These are phyloP conservation scores for Sisymbrium irio DNA, from an alignment of 345 rosid genomes.

Conservation along the genomic window DNA sequence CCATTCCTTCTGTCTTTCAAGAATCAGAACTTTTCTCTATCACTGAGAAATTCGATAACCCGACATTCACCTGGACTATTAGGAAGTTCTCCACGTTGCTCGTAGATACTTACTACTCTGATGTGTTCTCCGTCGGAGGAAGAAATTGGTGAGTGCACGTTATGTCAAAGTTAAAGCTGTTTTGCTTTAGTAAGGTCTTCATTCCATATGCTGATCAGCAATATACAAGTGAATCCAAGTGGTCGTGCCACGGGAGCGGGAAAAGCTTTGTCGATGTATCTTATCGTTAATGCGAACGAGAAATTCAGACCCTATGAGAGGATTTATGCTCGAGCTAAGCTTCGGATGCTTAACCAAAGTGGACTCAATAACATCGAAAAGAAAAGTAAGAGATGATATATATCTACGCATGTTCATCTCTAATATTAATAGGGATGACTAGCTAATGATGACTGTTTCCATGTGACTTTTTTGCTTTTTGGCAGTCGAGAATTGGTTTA, in stretches of 20 bases:
- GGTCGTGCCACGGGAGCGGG: neutral
- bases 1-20: neutral
- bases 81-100: neutral
- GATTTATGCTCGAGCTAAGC: slow-evolving; percentile 23
- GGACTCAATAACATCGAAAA: too few relatives aligned
- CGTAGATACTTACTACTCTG: neutral
- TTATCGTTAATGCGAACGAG: neutral
- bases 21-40: slow-evolving; percentile 19
- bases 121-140: slow-evolving; percentile 10
- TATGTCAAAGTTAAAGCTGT: too few relatives aligned
- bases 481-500: too few relatives aligned
- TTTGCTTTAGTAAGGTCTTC: neutral
- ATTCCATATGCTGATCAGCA: neutral
- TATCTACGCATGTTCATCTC: too few relatives aligned
- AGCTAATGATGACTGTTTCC: too few relatives aligned
- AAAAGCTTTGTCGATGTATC: slow-evolving; percentile 9
- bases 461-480: too few relatives aligned
- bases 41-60: neutral
- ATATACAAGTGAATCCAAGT: slow-evolving; percentile 3
- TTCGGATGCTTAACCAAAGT: slow-evolving; percentile 16
- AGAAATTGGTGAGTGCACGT: slow-evolving; percentile 27
- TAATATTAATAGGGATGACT: too few relatives aligned
- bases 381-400: too few relatives aligned
- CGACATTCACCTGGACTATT: slow-evolving; percentile 4
- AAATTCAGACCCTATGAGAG: slow-evolving; percentile 9